These are phyloP conservation scores for Hapsidospora chrysogenum DNA, from an alignment of 495 filamentous ascomycete species.

Conservation along the genomic window DNA sequence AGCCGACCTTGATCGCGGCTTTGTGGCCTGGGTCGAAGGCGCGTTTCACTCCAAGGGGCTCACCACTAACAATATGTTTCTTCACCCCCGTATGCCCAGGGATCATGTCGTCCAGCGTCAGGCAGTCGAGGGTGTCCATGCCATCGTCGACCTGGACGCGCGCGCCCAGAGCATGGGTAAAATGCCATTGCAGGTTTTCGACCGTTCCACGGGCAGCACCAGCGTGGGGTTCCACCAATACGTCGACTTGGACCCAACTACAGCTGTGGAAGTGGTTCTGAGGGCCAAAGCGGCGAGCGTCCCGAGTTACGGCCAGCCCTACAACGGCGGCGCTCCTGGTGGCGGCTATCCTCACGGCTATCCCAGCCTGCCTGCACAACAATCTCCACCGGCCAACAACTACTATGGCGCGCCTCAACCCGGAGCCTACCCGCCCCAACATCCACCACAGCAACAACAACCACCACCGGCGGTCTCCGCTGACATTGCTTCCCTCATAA, in stretches of 20 bases:
- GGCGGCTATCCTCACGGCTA: too few relatives aligned
- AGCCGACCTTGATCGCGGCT: slow-evolving; percentile 65
- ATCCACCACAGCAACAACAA: slow-evolving; percentile 21
- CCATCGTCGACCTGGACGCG: slow-evolving; percentile 57
- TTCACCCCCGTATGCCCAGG: slow-evolving; percentile 59
- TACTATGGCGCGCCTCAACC: not conserved
- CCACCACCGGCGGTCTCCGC: slow-evolving; percentile 16
- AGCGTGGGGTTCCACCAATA: slow-evolving; percentile 77
- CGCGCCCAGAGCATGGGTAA: slow-evolving; percentile 49
- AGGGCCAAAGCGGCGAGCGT: slow-evolving; percentile 40
- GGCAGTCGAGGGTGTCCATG: slow-evolving; percentile 76
- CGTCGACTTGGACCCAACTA: slow-evolving; percentile 54
- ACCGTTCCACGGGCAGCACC: slow-evolving; percentile 50
- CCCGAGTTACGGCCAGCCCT: slow-evolving; percentile 8
- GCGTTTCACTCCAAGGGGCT: slow-evolving; percentile 55
- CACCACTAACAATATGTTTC: slow-evolving; percentile 55
- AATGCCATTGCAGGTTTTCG: slow-evolving; percentile 71
- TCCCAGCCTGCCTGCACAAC: not conserved
- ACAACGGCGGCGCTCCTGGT: slow-evolving; percentile 5
- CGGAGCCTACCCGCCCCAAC: slow-evolving; percentile 15
- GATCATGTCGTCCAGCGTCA: slow-evolving; percentile 67
- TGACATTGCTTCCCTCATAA: slow-evolving; percentile 39
- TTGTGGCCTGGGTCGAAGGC: slow-evolving; percentile 65
- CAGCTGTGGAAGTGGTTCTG: slow-evolving; percentile 64
- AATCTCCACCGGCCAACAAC: not conserved